phyloP scores from a whole-genome alignment of 768 basidiomycete species.

The Cystobasidium ongulense region DNA sequence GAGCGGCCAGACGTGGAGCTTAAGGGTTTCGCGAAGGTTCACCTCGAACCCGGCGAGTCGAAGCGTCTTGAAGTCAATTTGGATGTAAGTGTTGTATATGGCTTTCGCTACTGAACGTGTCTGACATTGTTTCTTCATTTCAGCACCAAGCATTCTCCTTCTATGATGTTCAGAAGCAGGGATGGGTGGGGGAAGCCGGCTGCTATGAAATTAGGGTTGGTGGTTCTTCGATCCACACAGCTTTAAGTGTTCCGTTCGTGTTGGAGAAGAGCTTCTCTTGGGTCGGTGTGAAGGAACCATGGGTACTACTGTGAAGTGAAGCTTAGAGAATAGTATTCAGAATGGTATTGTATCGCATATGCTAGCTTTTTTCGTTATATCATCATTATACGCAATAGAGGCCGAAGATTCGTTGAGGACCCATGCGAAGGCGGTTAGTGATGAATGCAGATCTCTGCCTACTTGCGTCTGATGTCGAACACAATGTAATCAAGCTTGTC shows the following conservation, averaged over 20 bases:
- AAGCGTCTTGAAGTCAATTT: conserved; percentile 44
- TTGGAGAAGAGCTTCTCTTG: conserved; percentile 35
- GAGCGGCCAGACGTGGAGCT: conserved; percentile 25
- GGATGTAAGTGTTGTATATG: conserved; percentile 35
- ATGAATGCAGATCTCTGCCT: too few species aligned
- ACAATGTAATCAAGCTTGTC: too few species aligned
- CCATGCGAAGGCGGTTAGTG: too few species aligned
- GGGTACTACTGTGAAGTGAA: neutral
- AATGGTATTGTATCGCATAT: too few species aligned
- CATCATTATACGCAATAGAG: too few species aligned
- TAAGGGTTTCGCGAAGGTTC: conserved; percentile 41
- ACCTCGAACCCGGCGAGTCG: conserved; percentile 34
- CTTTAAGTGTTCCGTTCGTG: conserved; percentile 14
- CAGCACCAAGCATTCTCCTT: conserved; percentile 43
- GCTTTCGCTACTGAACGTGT: neutral
- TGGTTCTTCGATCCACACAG: conserved; percentile 50
- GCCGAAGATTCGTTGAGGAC: too few species aligned
- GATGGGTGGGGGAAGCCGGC: conserved; percentile 53
- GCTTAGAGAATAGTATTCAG: too few species aligned
- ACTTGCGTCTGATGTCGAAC: too few species aligned
- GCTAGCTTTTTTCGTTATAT: too few species aligned
- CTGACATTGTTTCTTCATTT: neutral
- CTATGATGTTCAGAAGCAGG: conserved; percentile 49
- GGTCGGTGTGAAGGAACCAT: conserved; percentile 38
- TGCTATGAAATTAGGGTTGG: conserved; percentile 51